A percentile compares a stretch with the other conserved stretches of the same genome.
Conservation (phyloP, 2,329 filamentous ascomycete genomes). For the Eutypa lata region DNA sequence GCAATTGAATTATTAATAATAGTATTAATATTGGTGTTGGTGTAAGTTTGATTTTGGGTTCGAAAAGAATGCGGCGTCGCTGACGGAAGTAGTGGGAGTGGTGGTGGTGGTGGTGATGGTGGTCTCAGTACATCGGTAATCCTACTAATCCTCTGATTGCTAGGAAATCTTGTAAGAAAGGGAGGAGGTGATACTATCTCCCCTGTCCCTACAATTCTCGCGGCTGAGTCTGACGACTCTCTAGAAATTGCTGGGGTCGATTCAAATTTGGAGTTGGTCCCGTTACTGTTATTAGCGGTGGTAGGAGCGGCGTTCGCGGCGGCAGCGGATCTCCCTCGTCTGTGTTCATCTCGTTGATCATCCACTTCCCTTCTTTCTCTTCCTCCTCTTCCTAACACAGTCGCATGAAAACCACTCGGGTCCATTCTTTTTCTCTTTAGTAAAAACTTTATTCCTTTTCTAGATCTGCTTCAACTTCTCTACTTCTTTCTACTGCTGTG, state of each 20-base stretch:
- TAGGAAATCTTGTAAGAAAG: not conserved
- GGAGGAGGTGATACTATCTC: not conserved
- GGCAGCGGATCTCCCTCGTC: not conserved
- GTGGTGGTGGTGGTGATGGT: not conserved
- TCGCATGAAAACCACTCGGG: constrained; percentile 24
- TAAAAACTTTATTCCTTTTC: constrained; percentile 3
- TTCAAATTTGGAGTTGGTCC: not conserved
- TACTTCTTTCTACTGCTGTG: not conserved
- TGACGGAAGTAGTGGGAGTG: not conserved
- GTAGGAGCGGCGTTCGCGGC: not conserved
- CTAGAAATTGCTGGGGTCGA: not conserved
- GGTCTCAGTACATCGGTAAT: constrained; percentile 1
- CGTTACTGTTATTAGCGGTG: not conserved
- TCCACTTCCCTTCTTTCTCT: constrained; percentile 4
- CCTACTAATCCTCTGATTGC: not conserved
- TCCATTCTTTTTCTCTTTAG: constrained; percentile 5
- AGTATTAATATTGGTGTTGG: not conserved
- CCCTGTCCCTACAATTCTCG: not conserved
- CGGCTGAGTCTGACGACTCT: not conserved
- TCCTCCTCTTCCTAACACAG: constrained; percentile 19
- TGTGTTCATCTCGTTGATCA: constrained; percentile 3
- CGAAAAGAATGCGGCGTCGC: not conserved
- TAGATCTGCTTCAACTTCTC: constrained; percentile 7
- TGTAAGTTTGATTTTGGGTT: not conserved
- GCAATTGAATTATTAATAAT: not conserved